Percentiles rank a stretch among this genome's conserved stretches.
Evolutionary conservation across 257 asterid species (phyloP).

Genomic region (Solanum pinnatisectum): DNA sequence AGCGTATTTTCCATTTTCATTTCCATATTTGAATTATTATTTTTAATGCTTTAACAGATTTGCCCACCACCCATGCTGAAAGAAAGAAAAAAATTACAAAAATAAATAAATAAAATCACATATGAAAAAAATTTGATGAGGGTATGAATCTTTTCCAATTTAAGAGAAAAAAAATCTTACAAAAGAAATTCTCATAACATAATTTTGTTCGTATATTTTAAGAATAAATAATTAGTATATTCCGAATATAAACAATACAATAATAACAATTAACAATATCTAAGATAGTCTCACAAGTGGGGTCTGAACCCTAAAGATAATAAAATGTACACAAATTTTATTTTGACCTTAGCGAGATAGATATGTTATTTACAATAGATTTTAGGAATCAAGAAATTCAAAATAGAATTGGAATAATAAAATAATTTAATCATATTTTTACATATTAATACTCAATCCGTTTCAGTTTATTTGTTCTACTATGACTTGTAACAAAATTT

Average conservation of each 20-base stretch:
- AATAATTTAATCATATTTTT: too few species aligned
- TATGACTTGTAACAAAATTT: too few species aligned
- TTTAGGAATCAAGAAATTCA: too few species aligned
- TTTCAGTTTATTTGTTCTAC: neutral
- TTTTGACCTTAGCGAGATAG: neutral
- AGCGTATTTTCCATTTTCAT: neutral
- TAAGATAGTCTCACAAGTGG: accelerated
- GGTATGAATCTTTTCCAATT: neutral
- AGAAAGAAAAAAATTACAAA: neutral
- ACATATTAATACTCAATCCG: too few species aligned
- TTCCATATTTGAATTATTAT: neutral
- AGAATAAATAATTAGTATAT: neutral
- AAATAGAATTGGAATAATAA: too few species aligned
- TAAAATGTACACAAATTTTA: too few species aligned
- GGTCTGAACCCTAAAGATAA: neutral
- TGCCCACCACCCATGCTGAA: neutral
- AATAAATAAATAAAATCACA: neutral
- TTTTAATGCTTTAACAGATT: neutral
- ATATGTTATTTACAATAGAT: too few species aligned
- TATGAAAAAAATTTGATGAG: neutral
- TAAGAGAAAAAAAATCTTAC: neutral
- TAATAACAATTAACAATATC: neutral
- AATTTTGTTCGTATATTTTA: neutral
- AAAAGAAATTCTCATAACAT: neutral
- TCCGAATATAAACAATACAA: too few species aligned